These are phyloP conservation scores for Selaginella tamariscina DNA, from an alignment of 75 land plant genomes.

Conservation along the genomic window DNA sequence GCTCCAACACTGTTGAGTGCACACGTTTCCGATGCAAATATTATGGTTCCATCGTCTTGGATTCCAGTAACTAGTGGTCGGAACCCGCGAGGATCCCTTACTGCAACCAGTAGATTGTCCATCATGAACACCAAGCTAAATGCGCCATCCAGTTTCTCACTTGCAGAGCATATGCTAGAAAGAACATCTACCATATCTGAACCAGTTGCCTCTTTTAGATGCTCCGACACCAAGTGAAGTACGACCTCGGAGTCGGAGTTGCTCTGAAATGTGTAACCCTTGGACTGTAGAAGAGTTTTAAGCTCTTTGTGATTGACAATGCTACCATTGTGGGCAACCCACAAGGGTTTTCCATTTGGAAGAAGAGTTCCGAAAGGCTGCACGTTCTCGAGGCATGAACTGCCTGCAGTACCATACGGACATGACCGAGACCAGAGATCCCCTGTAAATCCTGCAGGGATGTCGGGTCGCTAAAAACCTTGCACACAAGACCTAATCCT, in stretches of 20 bases:
- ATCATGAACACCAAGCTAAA: neutral
- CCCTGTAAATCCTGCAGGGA: neutral
- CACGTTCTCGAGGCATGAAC: neutral
- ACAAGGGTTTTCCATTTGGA: neutral
- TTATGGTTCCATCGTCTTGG: neutral
- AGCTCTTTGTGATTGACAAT: constrained; percentile 1
- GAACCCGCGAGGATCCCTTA: constrained; percentile 8
- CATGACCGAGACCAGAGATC: neutral
- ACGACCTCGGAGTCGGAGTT: neutral
- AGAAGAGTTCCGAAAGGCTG: neutral
- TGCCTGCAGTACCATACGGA: constrained; percentile 6
- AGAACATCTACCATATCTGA: too few relatives aligned
- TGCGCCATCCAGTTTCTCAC: constrained; percentile 2
- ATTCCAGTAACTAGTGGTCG: neutral
- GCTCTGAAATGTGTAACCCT: neutral
- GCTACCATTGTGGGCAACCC: constrained; percentile 1
- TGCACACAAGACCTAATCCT: neutral
- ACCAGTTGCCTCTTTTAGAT: neutral
- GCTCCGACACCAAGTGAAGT: neutral
- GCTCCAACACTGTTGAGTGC: neutral
- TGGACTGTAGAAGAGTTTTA: neutral
- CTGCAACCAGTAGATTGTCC: neutral
- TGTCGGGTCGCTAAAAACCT: neutral
- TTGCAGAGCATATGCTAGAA: neutral
- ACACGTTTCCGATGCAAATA: constrained; percentile 8